Evolutionary conservation across 768 basidiomycete genomes (phyloP), one percentile per base, ranked within the genome.

Genomic region (Kwoniella bestiolae): DNA sequence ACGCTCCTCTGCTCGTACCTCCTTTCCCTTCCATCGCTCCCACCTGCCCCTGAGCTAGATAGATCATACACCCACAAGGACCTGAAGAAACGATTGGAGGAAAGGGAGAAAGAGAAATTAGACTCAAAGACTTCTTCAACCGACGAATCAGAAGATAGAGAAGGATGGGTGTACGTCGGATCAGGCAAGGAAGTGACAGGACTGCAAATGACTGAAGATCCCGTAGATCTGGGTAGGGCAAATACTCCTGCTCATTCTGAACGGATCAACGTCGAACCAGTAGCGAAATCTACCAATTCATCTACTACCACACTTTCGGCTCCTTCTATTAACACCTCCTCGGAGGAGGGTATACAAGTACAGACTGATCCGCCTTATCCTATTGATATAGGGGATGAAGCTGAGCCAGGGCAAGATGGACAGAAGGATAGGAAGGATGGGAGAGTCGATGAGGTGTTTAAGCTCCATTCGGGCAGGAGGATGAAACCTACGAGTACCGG

Each of bases 1-100:
- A 92, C 90, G 0, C 85, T 94, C 68, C 90, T 91, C 0, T 92
- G 92, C 77, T 84, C 90, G 9, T 91, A 92, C 78, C 84, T 94
- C 2, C 85, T 94, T 14, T 85, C 90, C 0, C 82, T 86, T 2
- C 83, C 85, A 23, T 82, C 82, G 44, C 64, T 79, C 1, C 86
- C 87, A 7, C 81, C 83, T 3, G 82, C 87, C 4, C 86, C 86
- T 0, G 80, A 82, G 31, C 79, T 86, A 3, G 82, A 85, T 71
- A 82, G 84, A 11, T 87, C 83, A 61, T 82, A 84, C 60, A 81
- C 79, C 28, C 78, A 81, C 6, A 85, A 85, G 65, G 85, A 87
- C 65, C 76, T 84, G 82, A 84, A 85, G 1, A 80, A 82, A 63
- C 70, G 75, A 18, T 84, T 83, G 9, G 86, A 85, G 14, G 41